These are phyloP conservation scores for Tetradesmus obliquus DNA, from an alignment of 139 green algal genomes.

Conservation along the genomic window DNA sequence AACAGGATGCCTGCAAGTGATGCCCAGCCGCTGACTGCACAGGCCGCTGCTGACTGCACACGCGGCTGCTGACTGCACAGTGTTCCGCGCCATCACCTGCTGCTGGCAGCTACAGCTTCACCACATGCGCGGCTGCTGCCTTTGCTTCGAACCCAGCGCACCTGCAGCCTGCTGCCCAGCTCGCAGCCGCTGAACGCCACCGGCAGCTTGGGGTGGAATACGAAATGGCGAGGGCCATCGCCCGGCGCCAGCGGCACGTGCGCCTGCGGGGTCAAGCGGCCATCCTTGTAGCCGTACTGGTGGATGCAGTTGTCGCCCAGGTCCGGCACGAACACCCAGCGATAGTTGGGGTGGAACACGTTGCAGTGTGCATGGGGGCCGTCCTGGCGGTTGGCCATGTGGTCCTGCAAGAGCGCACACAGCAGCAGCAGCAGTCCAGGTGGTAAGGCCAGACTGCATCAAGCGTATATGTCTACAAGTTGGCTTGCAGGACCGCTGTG, in stretches of 20 bases:
- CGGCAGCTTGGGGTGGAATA: slow-evolving; percentile 48
- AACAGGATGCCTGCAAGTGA: too few relatives aligned
- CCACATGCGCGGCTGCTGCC: neutral
- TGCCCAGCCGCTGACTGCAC: too few relatives aligned
- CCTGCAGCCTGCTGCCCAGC: slow-evolving; percentile 41
- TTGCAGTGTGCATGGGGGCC: slow-evolving; percentile 47
- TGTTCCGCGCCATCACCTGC: too few relatives aligned
- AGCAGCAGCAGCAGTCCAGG: neutral
- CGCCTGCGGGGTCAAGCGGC: slow-evolving; percentile 26
- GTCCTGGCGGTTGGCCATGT: slow-evolving; percentile 51
- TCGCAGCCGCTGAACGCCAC: slow-evolving; percentile 47
- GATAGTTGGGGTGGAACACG: slow-evolving; percentile 43
- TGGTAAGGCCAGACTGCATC: neutral
- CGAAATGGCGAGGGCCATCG: slow-evolving; percentile 43
- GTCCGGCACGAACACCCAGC: slow-evolving; percentile 50
- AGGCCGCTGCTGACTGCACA: too few relatives aligned
- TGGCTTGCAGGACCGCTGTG: too few relatives aligned
- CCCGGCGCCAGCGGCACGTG: slow-evolving; percentile 22
- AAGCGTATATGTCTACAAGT: neutral
- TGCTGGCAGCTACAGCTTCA: neutral
- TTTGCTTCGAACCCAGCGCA: neutral
- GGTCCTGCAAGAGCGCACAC: slow-evolving; percentile 28
- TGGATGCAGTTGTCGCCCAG: slow-evolving; percentile 50
- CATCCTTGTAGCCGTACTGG: slow-evolving; percentile 23
- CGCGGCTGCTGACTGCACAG: too few relatives aligned